These are phyloP conservation scores for Pyrus pyrifolia DNA, from an alignment of 306 rosid species.

Conservation along the genomic window DNA sequence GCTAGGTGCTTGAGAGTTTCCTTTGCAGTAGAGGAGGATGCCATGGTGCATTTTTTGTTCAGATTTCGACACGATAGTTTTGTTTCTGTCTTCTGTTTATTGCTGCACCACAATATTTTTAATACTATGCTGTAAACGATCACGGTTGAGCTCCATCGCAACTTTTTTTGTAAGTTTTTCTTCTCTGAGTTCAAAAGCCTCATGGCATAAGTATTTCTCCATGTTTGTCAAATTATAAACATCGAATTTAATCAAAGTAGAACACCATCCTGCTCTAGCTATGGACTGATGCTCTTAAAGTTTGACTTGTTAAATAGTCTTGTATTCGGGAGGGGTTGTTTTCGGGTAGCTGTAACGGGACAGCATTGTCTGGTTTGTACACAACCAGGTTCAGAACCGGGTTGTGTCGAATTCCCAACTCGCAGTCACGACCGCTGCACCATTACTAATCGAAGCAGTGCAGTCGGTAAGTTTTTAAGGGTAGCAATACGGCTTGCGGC, in stretches of 20 bases:
- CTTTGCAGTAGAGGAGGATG: not conserved
- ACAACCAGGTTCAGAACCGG: slow-evolving; percentile 31
- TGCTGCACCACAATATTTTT: too few relatives aligned
- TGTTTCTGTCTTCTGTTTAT: too few relatives aligned
- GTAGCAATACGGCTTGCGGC: slow-evolving; percentile 64
- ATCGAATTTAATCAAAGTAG: too few relatives aligned
- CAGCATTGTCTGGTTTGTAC: not conserved
- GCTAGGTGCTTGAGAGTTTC: not conserved
- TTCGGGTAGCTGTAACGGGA: slow-evolving; percentile 39
- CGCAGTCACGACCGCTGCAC: slow-evolving; percentile 30
- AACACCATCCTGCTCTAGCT: too few relatives aligned
- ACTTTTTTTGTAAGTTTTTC: too few relatives aligned
- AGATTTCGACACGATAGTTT: not conserved
- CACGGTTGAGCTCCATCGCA: too few relatives aligned
- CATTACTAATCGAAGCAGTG: slow-evolving; percentile 47
- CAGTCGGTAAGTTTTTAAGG: slow-evolving; percentile 49
- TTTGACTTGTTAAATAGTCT: too few relatives aligned
- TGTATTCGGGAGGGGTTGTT: slow-evolving; percentile 8
- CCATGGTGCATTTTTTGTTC: not conserved
- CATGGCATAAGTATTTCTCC: too few relatives aligned
- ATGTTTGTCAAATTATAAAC: too few relatives aligned
- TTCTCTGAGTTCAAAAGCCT: too few relatives aligned
- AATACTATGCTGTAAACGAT: too few relatives aligned
- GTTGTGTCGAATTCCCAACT: slow-evolving; percentile 43
- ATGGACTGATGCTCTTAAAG: too few relatives aligned